Base-by-base conservation (phyloP, 2,329 filamentous ascomycete genomes). In the Aspergillus pseudotamarii region DNA sequence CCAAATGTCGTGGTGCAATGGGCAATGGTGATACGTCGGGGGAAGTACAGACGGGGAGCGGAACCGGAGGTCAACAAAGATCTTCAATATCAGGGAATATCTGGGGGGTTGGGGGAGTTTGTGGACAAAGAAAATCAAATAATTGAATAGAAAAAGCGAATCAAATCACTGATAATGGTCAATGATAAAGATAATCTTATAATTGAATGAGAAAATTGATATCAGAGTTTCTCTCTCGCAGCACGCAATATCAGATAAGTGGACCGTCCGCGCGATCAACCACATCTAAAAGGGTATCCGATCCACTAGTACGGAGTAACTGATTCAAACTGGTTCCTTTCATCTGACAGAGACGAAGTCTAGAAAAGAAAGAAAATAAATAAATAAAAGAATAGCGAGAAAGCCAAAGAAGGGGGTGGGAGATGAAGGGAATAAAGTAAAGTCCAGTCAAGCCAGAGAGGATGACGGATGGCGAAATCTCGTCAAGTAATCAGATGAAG, bases 41-140 rank as follows among this genome's bases (percentile, higher is more conserved):
- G 65, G 61, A 60, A 67, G 61, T 62, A 64, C 38, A 62, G 36
- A 58, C 32, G 30, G 57, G 34, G 57, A 67, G 68, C 68, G 69
- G 66, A 71, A 69, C 64, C 61, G 59, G 62, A 57, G 62, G 51
- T 16, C 48, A 5, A 59, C 28, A 28, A 58, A 65, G 65, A 57
- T 46, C 60, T 19, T 50, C 36, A 51, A 43, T 23, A 41, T 38
- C 45, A 28, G 55, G 26, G 11, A 45, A 51, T 23, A 36, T 51
- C 30, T 11, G 48, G 51, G 51, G 51, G 32, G 14, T 26, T n/a
- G 46, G 23, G 41, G n/a, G 41, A 19, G 10, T 5, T 6, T 36
- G n/a, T 46, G 23, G 23, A 48, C 45, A 48, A 48, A 48, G 23
- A 28, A 28, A 48, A 48, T 26, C 12, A 28, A 16, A 48, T 26